Base-by-base conservation (phyloP, 768 basidiomycete species). In the Hygrophoropsis aurantiaca region DNA sequence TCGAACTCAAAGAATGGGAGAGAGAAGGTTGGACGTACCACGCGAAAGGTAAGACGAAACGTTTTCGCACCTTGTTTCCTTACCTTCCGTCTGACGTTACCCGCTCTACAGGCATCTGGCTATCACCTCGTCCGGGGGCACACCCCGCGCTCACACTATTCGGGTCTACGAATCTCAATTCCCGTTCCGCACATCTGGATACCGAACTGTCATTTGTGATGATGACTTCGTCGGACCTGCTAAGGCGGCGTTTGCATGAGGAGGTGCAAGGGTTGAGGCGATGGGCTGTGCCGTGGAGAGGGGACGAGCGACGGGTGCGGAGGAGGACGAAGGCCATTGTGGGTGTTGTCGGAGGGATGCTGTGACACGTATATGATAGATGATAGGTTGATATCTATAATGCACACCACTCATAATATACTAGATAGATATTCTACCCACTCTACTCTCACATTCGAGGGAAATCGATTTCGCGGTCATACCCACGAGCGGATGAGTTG, bases 11-110 rank as follows among this genome's bases (percentile, higher is more conserved):
- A 49, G 95, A 99, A 65, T 99, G 97, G 97, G 79, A 83, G 59
- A 79, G 79, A 53, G 70, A 75, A 19, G 91, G 87, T 3, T 99
- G 97, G 97, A 98, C 97, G 1, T 99, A 99, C 69, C 97, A 99
- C 60, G 90, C 97, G 20, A 99, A 99, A 78, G 97, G 94, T 95
- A 51, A 32, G 65, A 53, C 30, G 44, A 25, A 8, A 18, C 20
- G 20, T 8, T 7, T 1, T 42, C 34, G 10, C 16, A 20, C 36
- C 16, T 48, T 39, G 7, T 10, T 6, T 4, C 21, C 24, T n/a
- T n/a, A n/a, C n/a, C n/a, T n/a, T n/a, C n/a, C n/a, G n/a, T n/a
- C 40, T 50, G 21, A 23, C 9, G 16, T 23, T n/a, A n/a, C 15
- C 34, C 33, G 11, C 48, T 43, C 20, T 44, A n/a, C 49, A 94